Percentiles rank a stretch among this genome's conserved stretches.
Conservation (phyloP, 805 yeast genomes). For the Kuraishia ogatae region DNA sequence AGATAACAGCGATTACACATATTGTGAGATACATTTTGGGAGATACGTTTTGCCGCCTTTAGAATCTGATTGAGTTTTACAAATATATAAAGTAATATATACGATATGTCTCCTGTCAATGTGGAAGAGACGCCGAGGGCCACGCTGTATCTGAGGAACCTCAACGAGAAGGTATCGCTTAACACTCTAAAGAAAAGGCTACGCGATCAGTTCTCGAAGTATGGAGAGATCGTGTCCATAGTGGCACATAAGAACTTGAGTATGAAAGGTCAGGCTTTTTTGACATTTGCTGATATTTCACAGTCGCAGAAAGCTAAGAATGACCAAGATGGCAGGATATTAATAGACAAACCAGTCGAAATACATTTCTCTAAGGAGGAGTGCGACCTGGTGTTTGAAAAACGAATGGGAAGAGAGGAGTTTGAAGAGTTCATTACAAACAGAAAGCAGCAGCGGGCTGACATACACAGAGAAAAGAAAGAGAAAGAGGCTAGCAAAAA, state of each 20-base stretch:
- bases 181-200: constrained; percentile 40
- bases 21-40: no score
- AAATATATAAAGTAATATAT: no score
- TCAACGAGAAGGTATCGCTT: constrained; percentile 60
- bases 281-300: constrained; percentile 38
- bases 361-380: constrained; percentile 33
- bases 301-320: constrained; percentile 38
- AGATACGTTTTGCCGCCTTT: no score
- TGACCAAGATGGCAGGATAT: constrained; percentile 27
- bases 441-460: constrained; percentile 2
- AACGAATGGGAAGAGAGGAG: constrained; percentile 9
- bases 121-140: neutral
- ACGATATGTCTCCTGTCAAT: neutral
- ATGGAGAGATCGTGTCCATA: constrained; percentile 41
- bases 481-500: neutral
- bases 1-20: no score
- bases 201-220: constrained; percentile 28
- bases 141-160: constrained; percentile 54
- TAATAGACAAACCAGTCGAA: constrained; percentile 41
- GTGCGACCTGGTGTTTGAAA: constrained; percentile 28
- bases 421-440: constrained; percentile 3
- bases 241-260: constrained; percentile 52
- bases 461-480: neutral
- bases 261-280: constrained; percentile 78
- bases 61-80: no score